Evolutionary conservation across 257 asterid genomes (phyloP), one percentile per base, ranked within the genome.

Genomic region (Gynochthodes officinalis): DNA sequence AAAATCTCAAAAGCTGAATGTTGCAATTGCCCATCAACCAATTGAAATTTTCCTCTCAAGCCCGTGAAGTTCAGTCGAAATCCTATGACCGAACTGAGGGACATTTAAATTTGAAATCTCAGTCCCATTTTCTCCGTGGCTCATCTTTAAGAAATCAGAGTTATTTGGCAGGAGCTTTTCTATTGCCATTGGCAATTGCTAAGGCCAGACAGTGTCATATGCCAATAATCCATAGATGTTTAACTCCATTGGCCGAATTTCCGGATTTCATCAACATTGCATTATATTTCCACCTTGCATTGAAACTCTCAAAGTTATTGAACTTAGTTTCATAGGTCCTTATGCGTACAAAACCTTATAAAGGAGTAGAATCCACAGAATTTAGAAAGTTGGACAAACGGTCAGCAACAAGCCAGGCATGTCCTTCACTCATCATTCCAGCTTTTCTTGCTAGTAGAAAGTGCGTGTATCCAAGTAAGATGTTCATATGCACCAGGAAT

Each of bases 191-290:
- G 85, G 89, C 85, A 73, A 77, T 64, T 16, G 85, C 85, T 69
- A 83, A 74, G 21, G 82, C 76, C 80, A 82, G 42, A 77, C n/a
- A 44, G 87, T 65, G 57, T 84, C 88, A 28, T 83, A 84, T 0
- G 90, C 95, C 90, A 91, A 86, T 21, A 84, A 57, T 9, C 92
- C 87, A 27, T 73, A 83, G 25, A 81, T 76, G 58, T 81, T 81
- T 19, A 69, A 49, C 10, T 81, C 88, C 10, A 73, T 81, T 42
- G 1, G 1, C 21, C 9, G 54, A 35, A 7, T 3, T 23, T 27
- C 35, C 48, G 5, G 80, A 79, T 70, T 85, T 50, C 33, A 72
- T 80, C 27, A 48, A 44, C 43, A 66, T 43, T 7, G 76, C 80
- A 69, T 71, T 77, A 50, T 23, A 65, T 50, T 50, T 85, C 87